Percentiles rank a stretch among this genome's conserved stretches.
phyloP scores from a whole-genome alignment of 2,329 filamentous ascomycete genomes.

The Botryotinia narcissicola region DNA sequence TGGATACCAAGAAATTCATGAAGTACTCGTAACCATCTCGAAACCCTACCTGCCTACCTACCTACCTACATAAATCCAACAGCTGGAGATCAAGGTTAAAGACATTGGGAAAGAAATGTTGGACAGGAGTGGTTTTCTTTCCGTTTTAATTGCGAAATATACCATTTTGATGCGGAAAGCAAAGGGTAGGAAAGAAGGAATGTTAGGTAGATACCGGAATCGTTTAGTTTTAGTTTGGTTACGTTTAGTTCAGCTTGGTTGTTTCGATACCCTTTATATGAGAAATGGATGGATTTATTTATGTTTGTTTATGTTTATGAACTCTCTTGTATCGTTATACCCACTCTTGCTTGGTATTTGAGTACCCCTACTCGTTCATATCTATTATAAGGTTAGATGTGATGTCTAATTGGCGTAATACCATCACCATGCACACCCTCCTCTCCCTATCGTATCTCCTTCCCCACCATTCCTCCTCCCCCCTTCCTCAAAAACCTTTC shows the following conservation, averaged over 20 bases:
- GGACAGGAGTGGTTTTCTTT: neutral
- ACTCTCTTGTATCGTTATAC: neutral
- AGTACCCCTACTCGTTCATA: neutral
- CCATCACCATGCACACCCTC: neutral
- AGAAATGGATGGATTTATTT: neutral
- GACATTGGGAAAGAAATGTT: neutral
- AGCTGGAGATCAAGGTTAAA: neutral
- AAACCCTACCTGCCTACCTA: neutral
- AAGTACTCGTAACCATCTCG: neutral
- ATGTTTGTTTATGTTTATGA: neutral
- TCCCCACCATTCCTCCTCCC: neutral
- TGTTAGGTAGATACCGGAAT: neutral
- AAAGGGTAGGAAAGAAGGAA: neutral
- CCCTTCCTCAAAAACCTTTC: neutral
- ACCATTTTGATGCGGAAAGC: neutral
- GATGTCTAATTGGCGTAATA: neutral
- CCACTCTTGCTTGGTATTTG: neutral
- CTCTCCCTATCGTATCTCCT: neutral
- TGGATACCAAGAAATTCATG: neutral
- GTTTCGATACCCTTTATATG: neutral
- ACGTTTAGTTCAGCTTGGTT: neutral
- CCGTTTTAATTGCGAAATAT: neutral
- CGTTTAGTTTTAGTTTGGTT: neutral
- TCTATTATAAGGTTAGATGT: neutral
- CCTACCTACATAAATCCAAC: neutral